Base-by-base conservation (phyloP, 768 basidiomycete genomes). In the Suillus cothurnatus region DNA sequence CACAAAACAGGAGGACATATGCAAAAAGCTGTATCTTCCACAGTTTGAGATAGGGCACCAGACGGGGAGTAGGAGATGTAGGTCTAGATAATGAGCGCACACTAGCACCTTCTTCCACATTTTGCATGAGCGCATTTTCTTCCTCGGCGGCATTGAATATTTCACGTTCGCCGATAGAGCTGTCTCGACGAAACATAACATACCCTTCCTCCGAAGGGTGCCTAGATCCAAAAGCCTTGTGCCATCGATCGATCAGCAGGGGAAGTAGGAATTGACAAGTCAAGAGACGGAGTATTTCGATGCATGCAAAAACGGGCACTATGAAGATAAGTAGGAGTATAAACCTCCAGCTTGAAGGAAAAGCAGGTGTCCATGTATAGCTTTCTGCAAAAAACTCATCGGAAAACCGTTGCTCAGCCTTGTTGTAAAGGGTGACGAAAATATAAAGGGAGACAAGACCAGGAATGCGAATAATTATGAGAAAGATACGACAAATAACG, bases 231-330 rank as follows among this genome's bases (percentile, higher is more conserved):
- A 28, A 41, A 21, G 61, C 9, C 36, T 61, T 50, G 19, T 45
- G 26, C 32, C 63, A 64, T 34, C 41, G 38, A 36, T 15, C 28
- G 26, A 34, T 36, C 8, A 41, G 21, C 0, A 64, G 17, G 34
- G 50, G 19, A 52, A 45, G 57, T 34, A 53, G 28, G 14, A 64
- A 32, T 6, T 39, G 58, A 26, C 8, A 19, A 3, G 41, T 23
- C 17, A 64, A 64, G n/a, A 66, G 61, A 23, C 65, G 62, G 2
- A 66, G 21, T 26, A 66, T 34, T 43, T 66, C 38, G 19, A 64
- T 3, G 12, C 56, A 34, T 6, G 62, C 26, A 31, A 66, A 66
- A 8, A 38, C 11, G 38, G 65, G 65, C 6, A 64, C 32, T 26
- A 64, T 17, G 31, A 53, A 6, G 38, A 66, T 6, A n/a, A 64